Conservation (phyloP, 2,329 filamentous ascomycete species). For the Fusarium mundagurra region DNA sequence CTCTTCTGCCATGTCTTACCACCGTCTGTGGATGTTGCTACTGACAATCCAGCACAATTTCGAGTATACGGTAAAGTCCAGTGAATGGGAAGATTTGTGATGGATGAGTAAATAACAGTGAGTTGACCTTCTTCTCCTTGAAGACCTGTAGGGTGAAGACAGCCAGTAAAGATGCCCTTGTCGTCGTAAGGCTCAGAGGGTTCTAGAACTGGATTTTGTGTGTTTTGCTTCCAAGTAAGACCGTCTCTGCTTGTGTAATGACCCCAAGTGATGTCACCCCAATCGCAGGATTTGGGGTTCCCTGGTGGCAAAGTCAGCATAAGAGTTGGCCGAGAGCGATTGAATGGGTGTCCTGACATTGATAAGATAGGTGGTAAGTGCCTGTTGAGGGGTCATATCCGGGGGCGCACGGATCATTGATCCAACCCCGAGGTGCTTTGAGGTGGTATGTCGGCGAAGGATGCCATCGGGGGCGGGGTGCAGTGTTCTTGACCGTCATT, state of each 20-base stretch:
- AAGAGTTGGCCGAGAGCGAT: too few species aligned
- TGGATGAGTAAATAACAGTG: conserved; percentile 49
- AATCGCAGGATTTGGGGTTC: conserved; percentile 51
- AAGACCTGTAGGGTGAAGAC: conserved; percentile 58
- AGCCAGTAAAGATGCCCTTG: conserved; percentile 63
- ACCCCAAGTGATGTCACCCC: conserved; percentile 58
- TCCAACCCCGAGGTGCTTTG: conserved; percentile 37
- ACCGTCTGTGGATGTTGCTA: conserved; percentile 52
- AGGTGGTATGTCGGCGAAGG: conserved; percentile 35
- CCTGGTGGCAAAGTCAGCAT: conserved; percentile 24
- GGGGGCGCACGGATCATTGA: conserved; percentile 40
- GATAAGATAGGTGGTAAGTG: conserved; percentile 41
- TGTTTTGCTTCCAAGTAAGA: conserved; percentile 56
- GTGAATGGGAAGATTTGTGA: conserved; percentile 48
- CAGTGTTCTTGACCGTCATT: conserved; percentile 19
- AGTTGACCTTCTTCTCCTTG: conserved; percentile 51
- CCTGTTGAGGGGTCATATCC: conserved; percentile 34
- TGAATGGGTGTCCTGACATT: conserved; percentile 16
- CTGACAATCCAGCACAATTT: conserved; percentile 52
- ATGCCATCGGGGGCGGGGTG: conserved; percentile 24
- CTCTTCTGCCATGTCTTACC: conserved; percentile 49
- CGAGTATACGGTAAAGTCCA: conserved; percentile 53
- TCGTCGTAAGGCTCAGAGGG: conserved; percentile 57
- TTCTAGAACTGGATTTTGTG: conserved; percentile 47
- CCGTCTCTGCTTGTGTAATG: conserved; percentile 57